A percentile compares a stretch with the other conserved stretches of the same genome.
Evolutionary conservation across 2,329 filamentous ascomycete genomes (phyloP).

Genomic region (Ascochyta rabiei): DNA sequence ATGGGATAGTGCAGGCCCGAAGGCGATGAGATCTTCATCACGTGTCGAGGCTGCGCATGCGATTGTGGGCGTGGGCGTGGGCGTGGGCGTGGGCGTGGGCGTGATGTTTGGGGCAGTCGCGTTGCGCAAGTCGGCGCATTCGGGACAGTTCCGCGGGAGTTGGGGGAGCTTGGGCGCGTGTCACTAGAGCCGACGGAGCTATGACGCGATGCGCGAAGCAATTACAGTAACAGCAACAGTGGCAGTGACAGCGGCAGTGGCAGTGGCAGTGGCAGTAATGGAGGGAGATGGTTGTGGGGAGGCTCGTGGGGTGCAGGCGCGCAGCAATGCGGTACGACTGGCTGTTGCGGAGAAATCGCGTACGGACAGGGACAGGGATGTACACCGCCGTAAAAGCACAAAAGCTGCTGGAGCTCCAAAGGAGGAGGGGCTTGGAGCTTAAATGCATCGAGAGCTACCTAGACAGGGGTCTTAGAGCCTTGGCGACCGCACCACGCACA

Average conservation of each 20-base stretch:
- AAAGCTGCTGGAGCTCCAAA: constrained; percentile 9
- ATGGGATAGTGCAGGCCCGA: constrained; percentile 83
- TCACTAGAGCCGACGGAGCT: constrained; percentile 5
- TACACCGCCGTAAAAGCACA: constrained; percentile 7
- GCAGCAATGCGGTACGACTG: constrained; percentile 7
- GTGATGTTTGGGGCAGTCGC: constrained; percentile 29
- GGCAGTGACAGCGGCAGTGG: not conserved
- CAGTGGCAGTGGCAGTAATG: not conserved
- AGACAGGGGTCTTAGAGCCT: constrained; percentile 9
- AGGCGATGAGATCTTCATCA: constrained; percentile 58
- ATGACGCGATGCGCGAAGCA: constrained; percentile 1
- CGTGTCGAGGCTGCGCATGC: constrained; percentile 42
- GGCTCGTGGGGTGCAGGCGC: constrained; percentile 4
- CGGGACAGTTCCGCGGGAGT: constrained; percentile 24
- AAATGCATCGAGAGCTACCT: constrained; percentile 2
- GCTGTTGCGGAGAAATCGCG: constrained; percentile 7
- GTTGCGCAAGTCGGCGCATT: constrained; percentile 43
- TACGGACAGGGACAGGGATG: constrained; percentile 6
- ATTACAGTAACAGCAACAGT: not conserved
- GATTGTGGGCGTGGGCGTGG: constrained; percentile 13
- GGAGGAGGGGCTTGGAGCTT: constrained; percentile 12
- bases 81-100: constrained; percentile 1
- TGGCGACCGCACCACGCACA: constrained; percentile 3
- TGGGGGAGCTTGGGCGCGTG: constrained; percentile 21
- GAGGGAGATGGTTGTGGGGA: not conserved